Base-by-base conservation (phyloP, 2,329 filamentous ascomycete species). In the Ceratocystis harringtonii region DNA sequence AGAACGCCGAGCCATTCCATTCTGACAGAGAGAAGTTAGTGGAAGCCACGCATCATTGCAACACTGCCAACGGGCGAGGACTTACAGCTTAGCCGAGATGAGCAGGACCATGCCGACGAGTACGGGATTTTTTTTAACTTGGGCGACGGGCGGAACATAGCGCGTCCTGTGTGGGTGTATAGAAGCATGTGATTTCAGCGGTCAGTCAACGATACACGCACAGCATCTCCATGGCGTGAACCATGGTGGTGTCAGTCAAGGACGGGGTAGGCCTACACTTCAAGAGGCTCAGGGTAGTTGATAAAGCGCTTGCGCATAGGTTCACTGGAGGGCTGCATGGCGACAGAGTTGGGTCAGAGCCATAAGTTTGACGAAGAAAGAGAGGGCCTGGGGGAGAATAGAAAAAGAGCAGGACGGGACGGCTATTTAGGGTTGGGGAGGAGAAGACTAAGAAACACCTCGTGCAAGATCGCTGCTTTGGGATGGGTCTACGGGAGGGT, bases 1-100 rank as follows among this genome's bases (percentile, higher is more conserved):
- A 87, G 67, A 61, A 81, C 77, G 22, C 77, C 76, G 17, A 86
- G 71, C 62, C 78, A 80, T 57, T 84, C 79, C 69, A 87, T 78
- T 10, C 81, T 83, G 68, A 45, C 28, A 57, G 19, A 48, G 43
- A n/a, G 10, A 22, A 8, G 43, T 32, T 32, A 48, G 55, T 8
- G 32, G 55, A 17, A 6, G 28, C 12, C 22, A 30, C 22, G 6
- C 17, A 28, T 43, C 45, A 8, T n/a, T 55, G 43, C 45, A 65
- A 61, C 50, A 50, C 60, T 52, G 22, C 48, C 48, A 57, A 41
- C 57, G 28, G 19, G 17, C 36, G n/a, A 5, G 15, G 3, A 57
- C 73, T 71, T 74, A 86, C 83, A 85, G 70, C 50, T 76, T 79
- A 60, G 81, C 80, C 41, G 81, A 79, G 63, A 81, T 76, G 58